Evolutionary conservation across 495 filamentous ascomycete species (phyloP).

Genomic region (Neurospora tetrasperma): DNA sequence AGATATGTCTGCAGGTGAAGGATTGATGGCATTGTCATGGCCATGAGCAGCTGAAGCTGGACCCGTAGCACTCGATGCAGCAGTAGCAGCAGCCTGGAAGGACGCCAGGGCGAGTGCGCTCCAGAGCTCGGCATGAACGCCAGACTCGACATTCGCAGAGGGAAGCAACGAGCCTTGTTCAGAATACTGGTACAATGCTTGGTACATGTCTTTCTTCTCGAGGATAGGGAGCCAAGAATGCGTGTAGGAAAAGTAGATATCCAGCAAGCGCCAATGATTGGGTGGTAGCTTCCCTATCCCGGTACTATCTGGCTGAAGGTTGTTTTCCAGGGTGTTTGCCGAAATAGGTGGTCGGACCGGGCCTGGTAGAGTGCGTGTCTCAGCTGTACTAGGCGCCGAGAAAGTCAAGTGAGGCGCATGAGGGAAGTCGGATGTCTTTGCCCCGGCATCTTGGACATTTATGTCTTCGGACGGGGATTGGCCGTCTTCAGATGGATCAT

Average conservation of each 20-base stretch:
- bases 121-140: conserved; percentile 56
- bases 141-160: conserved; percentile 30
- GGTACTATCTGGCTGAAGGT: background rate
- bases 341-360: background rate
- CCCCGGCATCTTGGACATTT: conserved; percentile 23
- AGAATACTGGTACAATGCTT: conserved; percentile 34
- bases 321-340: background rate
- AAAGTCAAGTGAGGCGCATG: conserved; percentile 15
- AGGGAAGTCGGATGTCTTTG: background rate
- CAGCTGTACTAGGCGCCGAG: conserved; percentile 22
- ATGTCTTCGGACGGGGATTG: conserved; percentile 23
- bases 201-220: conserved; percentile 55
- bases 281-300: conserved; percentile 36
- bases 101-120: conserved; percentile 47
- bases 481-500: conserved; percentile 23
- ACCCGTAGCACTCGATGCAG: conserved; percentile 3
- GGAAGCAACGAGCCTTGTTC: conserved; percentile 19
- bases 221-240: conserved; percentile 65
- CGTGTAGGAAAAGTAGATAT: conserved; percentile 63
- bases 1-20: conserved; percentile 40
- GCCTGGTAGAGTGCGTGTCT: conserved; percentile 12
- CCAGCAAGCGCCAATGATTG: conserved; percentile 54
- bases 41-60: conserved; percentile 4
- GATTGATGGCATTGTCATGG: background rate
- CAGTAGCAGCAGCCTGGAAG: conserved; percentile 32